These are phyloP conservation scores for Aciculoconidium aculeatum DNA, from an alignment of 805 yeast genomes.

Conservation along the genomic window DNA sequence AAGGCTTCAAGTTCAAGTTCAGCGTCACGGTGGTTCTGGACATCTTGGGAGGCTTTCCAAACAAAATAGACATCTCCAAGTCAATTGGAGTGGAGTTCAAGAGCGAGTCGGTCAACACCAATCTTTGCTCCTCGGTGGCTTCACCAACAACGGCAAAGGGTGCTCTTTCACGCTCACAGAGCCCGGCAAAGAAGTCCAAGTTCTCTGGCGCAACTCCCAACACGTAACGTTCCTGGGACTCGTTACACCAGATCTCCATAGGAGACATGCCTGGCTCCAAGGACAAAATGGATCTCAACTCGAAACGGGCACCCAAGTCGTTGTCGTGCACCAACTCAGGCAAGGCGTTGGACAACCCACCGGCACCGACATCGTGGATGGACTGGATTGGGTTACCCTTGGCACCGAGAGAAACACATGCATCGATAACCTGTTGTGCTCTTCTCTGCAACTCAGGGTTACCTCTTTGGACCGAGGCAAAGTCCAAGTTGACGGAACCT, in stretches of 20 bases:
- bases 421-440: conserved; percentile 95
- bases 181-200: conserved; percentile 60
- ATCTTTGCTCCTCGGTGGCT: conserved; percentile 82
- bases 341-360: conserved; percentile 94
- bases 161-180: conserved; percentile 94
- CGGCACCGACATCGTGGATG: conserved; percentile 99
- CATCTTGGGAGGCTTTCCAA: conserved; percentile 97
- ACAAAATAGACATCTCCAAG: conserved; percentile 87
- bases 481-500: conserved; percentile 93
- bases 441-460: conserved; percentile 99
- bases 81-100: conserved; percentile 86
- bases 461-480: conserved; percentile 98
- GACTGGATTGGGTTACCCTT: conserved; percentile 75
- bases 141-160: conserved; percentile 93
- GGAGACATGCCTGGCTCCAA: conserved; percentile 99
- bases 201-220: conserved; percentile 83
- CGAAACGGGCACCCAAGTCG: conserved; percentile 89
- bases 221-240: conserved; percentile 97
- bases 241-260: conserved; percentile 99
- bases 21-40: conserved; percentile 65
- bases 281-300: conserved; percentile 82
- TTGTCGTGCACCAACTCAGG: conserved; percentile 98
- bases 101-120: conserved; percentile 73
- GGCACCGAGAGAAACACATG: conserved; percentile 79
- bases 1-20: conserved; percentile 45